Conservation (phyloP, 441 rosid species). For the Brassica hybrid region DNA sequence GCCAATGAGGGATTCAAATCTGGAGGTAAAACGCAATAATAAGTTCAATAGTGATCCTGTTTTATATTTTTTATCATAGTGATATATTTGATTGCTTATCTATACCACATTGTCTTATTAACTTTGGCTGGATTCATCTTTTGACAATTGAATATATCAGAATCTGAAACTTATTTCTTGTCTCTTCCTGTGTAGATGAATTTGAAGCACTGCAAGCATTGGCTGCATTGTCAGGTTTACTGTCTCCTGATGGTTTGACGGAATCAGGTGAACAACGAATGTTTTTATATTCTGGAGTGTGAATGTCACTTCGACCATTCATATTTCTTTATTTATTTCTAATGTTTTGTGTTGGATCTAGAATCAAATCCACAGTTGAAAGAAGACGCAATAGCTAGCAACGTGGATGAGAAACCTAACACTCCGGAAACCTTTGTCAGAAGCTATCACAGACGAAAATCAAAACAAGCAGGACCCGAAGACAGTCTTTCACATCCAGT, state of each 20-base stretch:
- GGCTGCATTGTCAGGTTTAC: conserved; percentile 61
- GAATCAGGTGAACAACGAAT: conserved; percentile 71
- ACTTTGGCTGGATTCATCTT: conserved; percentile 16
- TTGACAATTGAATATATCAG: background rate
- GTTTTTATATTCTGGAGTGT: no score
- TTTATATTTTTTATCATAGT: conserved; percentile 17
- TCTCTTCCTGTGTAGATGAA: conserved; percentile 61
- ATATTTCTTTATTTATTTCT: conserved; percentile 24
- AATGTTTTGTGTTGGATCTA: conserved; percentile 45
- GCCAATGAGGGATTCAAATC: conserved; percentile 62
- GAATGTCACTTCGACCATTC: background rate
- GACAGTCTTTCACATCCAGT: conserved; percentile 21
- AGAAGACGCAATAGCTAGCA: conserved; percentile 53
- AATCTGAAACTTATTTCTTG: background rate
- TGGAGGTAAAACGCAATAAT: conserved; percentile 49
- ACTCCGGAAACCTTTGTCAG: conserved; percentile 57
- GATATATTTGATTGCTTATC: conserved; percentile 18
- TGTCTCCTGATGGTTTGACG: conserved; percentile 52
- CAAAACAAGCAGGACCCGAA: conserved; percentile 43
- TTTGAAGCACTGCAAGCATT: conserved; percentile 73
- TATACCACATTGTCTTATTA: conserved; percentile 2
- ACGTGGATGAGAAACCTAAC: background rate
- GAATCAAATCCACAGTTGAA: conserved; percentile 72
- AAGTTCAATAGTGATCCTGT: background rate
- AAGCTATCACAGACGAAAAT: conserved; percentile 51